Evolutionary conservation across 768 basidiomycete species (phyloP), one percentile per base, ranked within the genome.

Genomic region (Tulasnella sp.): DNA sequence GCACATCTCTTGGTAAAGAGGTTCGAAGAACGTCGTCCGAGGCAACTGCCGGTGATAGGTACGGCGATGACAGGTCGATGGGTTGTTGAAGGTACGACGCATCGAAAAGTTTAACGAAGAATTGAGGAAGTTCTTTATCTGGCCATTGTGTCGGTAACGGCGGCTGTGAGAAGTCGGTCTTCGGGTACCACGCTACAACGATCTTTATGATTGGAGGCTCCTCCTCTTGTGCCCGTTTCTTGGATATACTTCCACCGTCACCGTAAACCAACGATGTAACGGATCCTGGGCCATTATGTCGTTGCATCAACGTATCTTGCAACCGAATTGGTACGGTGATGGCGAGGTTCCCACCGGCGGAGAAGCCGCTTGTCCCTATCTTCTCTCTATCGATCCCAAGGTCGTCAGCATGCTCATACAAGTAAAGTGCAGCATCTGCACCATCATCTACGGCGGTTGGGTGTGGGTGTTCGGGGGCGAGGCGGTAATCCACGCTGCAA

Each of bases 371-470:
- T 2, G 87, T 80, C 2, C 84, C 83, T 51, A 88, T 77, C 56
- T 74, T 73, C n/a, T 68, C 68, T 9, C 72, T 70, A 64, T 87
- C 75, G 43, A 80, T 72, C 30, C 72, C 70, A 19, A 87, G 74
- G 24, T 73, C 67, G 19, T 71, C 68, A 1, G 81, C 85, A 30
- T 81, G 69, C 47, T 67, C 65, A 58, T 77, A 65, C 2, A 84
- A 77, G 83, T 85, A 88, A 45, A 78, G 68, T 2, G 88, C 72
- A 2, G 84, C 73, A 42, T 84, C 83, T n/a, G 85, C 67, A 0
- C 84, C 80, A 64, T 87, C 86, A 23, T 84, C 79, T 0, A 86
- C 81, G 0, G 85, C 85, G 2, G 81, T 78, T 2, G 86, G 86
- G 63, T 85, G 87, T 5, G 78, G 78, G 58, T 82, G 60, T 65